Base-by-base conservation (phyloP, 192 early-diverging fungal genomes). In the Phlyctochytrium planicorne region DNA sequence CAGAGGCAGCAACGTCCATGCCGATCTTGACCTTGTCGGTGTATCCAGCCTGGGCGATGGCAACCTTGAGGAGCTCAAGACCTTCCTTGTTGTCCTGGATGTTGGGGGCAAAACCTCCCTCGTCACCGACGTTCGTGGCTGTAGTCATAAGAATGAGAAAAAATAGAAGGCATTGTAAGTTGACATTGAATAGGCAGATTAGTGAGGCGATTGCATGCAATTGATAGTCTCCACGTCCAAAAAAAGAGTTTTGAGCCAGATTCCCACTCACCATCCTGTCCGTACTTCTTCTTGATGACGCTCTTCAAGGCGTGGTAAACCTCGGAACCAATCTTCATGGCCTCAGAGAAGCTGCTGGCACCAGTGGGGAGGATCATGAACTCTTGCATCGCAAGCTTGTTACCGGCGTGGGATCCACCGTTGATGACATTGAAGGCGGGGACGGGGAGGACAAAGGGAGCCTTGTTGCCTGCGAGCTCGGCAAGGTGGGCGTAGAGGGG, bases 361-460 rank as follows among this genome's bases (percentile, higher is more conserved):
- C 96, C 96, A 52, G 93, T 95, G 63, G 96, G 96, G 76, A 97
- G 80, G 69, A 98, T 98, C 97, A 98, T 98, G 84, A 98, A 98
- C 82, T 98, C 97, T 80, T 98, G 97, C 94, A 98, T 96, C 69
- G 97, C 97, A 65, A 98, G 89, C 85, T 96, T 97, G 91, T 98
- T 98, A 69, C 97, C 97, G 50, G 97, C 97, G 82, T 98, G 96
- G 62, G 92, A 93, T 63, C 96, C 96, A 74, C 96, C 96, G 87
- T 98, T 98, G 84, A 98, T 95, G 71, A 98, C 94, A 86, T 98
- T 98, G 87, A 98, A 94, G 53, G 91, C 82, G 27, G 96, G 96
- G 27, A 98, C 95, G 27, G 96, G 96, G 62, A 98, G 89, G 62
- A 97, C 91, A 77, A 91, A 91, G 70, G 89, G 89, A 61, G 88